Conservation (phyloP, 768 basidiomycete genomes). For the Boletales sp. region DNA sequence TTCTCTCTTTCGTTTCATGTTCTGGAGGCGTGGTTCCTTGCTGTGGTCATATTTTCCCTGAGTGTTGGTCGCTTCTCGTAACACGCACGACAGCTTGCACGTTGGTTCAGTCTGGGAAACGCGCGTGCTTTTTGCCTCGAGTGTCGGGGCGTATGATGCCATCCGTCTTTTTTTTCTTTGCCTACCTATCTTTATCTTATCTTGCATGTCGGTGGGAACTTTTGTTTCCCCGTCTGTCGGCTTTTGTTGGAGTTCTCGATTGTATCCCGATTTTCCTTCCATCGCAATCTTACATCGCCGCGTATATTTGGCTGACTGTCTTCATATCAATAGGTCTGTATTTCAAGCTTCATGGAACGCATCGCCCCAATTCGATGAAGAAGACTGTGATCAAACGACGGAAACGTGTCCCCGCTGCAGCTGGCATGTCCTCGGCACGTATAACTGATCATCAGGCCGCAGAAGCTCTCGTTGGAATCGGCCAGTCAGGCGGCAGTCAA, state of each 20-base stretch:
- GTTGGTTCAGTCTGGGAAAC: conserved; percentile 20
- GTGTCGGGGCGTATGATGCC: conserved; percentile 5
- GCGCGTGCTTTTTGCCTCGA: conserved; percentile 19
- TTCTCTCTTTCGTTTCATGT: conserved; percentile 24
- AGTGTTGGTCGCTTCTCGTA: conserved; percentile 17
- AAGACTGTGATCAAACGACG: conserved; percentile 98
- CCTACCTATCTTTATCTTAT: conserved; percentile 24
- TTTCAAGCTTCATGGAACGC: conserved; percentile 96
- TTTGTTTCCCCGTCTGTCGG: conserved; percentile 9
- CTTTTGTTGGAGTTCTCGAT: background rate
- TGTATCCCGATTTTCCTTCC: background rate
- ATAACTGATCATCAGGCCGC: conserved; percentile 87
- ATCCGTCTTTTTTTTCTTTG: conserved; percentile 20
- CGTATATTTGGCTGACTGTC: conserved; percentile 11
- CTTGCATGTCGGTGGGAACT: conserved; percentile 7
- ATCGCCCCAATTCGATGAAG: conserved; percentile 98
- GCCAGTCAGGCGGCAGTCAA: conserved; percentile 43
- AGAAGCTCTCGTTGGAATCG: conserved; percentile 83
- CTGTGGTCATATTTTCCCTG: conserved; percentile 9
- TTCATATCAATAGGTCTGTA: conserved; percentile 69
- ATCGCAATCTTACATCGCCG: background rate
- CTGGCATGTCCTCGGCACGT: conserved; percentile 40
- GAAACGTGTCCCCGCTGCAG: conserved; percentile 93
- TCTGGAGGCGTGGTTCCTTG: conserved; percentile 20
- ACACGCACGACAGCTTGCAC: conserved; percentile 16